Base-by-base conservation (phyloP, 2,329 filamentous ascomycete species). In the Claviceps spartinae region DNA sequence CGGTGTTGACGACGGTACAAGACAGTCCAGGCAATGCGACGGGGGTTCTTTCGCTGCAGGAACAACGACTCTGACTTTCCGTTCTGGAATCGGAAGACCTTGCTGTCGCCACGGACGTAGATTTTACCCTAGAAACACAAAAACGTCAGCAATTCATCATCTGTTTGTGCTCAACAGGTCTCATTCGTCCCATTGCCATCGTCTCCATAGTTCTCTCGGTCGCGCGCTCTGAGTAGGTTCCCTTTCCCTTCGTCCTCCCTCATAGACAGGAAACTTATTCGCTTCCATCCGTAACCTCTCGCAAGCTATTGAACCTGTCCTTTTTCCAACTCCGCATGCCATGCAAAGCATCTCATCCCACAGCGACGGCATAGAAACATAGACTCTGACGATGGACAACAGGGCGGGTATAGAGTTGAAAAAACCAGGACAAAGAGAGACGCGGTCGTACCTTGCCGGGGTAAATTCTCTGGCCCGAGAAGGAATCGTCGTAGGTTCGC, bases 41-140 rank as follows among this genome's bases (percentile, higher is more conserved):
- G 91, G 73, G 93, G 93, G 85, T 98, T 98, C 88, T 98, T 98
- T 82, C 93, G 91, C 83, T 98, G 93, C 66, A 97, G 88, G 85
- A 98, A 98, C 64, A 98, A 88, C 64, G 89, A 95, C 80, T 98
- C 93, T 77, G 88, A 91, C 81, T 98, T 98, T 81, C 93, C 89
- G 78, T 95, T 96, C 78, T 95, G 89, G 87, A 98, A 98, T 72
- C 93, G 90, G 87, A 98, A 98, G 82, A 97, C 84, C 83, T 97
- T 98, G 89, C 87, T 95, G 83, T 98, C 93, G 72, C 91, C 90
- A 76, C 93, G 89, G 82, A 98, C 80, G 81, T 91, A 98, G 79
- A 98, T 86, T 82, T 97, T 97, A 81, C 93, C 93, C 93, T 97
- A 58, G 49, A 49, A 46, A 42, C 6, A 42, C 6, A 34, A 8